These are phyloP conservation scores for Paraconiothyrium sp. DNA, from an alignment of 2,329 filamentous ascomycete genomes.

Conservation along the genomic window DNA sequence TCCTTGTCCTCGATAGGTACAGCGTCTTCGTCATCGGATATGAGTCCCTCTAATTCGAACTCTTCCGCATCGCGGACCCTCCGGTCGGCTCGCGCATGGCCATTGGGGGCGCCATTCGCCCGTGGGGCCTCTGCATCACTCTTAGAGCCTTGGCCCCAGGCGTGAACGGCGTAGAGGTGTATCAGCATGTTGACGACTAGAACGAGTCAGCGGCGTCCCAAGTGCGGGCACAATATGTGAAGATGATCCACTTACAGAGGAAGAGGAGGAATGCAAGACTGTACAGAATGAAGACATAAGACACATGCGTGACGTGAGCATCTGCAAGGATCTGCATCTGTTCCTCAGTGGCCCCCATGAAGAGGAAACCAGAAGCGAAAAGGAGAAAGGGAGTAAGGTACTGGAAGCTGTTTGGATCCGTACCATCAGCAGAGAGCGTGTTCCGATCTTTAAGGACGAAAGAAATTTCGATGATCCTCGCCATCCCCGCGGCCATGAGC, in stretches of 20 bases:
- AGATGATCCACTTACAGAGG: slow-evolving; percentile 69
- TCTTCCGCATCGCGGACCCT: slow-evolving; percentile 84
- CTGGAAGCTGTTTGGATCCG: slow-evolving; percentile 76
- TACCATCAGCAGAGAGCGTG: slow-evolving; percentile 71
- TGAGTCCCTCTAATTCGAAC: slow-evolving; percentile 90
- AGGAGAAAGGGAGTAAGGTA: slow-evolving; percentile 78
- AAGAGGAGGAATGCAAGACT: slow-evolving; percentile 91
- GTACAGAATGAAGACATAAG: slow-evolving; percentile 91
- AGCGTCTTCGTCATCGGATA: slow-evolving; percentile 83
- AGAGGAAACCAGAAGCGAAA: slow-evolving; percentile 91
- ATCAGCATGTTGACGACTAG: slow-evolving; percentile 83
- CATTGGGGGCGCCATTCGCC: slow-evolving; percentile 40
- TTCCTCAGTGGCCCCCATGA: slow-evolving; percentile 97
- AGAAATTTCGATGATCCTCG: slow-evolving; percentile 88
- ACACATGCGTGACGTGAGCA: slow-evolving; percentile 84
- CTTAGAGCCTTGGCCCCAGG: slow-evolving; percentile 55
- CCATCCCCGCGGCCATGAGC: slow-evolving; percentile 86
- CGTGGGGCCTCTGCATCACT: slow-evolving; percentile 47
- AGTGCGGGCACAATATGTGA: not conserved
- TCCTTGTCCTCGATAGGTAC: slow-evolving; percentile 41
- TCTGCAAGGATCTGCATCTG: slow-evolving; percentile 83
- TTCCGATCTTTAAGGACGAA: slow-evolving; percentile 82
- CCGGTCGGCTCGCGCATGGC: slow-evolving; percentile 61
- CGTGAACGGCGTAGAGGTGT: slow-evolving; percentile 77
- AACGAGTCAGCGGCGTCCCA: slow-evolving; percentile 23